phyloP scores from a whole-genome alignment of 148 eudicot species.

The Talinum fruticosum region DNA sequence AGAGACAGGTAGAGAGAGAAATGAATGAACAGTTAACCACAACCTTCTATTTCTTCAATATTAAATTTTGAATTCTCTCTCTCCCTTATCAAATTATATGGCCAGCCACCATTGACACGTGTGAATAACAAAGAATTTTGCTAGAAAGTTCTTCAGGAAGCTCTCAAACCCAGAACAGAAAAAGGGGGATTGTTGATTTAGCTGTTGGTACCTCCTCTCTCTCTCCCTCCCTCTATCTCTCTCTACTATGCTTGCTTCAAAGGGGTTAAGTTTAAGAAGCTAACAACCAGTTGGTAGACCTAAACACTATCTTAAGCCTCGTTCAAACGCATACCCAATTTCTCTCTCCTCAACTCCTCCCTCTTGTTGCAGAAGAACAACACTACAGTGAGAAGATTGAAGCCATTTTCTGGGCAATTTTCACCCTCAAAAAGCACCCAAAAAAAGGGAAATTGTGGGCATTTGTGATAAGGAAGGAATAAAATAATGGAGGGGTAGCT shows the following conservation, averaged over 20 bases:
- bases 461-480: conserved; percentile 41
- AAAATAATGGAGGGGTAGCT: conserved; percentile 37
- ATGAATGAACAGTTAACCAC: conserved; percentile 33
- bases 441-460: background rate
- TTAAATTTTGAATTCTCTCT: conserved; percentile 24
- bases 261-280: conserved; percentile 51
- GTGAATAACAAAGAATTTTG: conserved; percentile 28
- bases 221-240: background rate
- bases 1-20: conserved; percentile 26
- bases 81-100: conserved; percentile 24
- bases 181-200: conserved; percentile 26
- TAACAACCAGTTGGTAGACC: conserved; percentile 99
- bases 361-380: conserved; percentile 3
- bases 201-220: conserved; percentile 28
- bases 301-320: conserved; percentile 57
- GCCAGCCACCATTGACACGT: conserved; percentile 49
- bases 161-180: conserved; percentile 5
- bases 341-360: conserved; percentile 14
- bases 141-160: conserved; percentile 20
- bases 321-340: conserved; percentile 49
- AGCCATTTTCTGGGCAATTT: background rate
- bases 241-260: conserved; percentile 45
- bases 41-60: conserved; percentile 35
- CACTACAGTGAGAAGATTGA: conserved; percentile 18
- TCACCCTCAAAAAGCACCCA: background rate